Conservation (phyloP, 2,329 filamentous ascomycete genomes). For the Penicillium sp. region DNA sequence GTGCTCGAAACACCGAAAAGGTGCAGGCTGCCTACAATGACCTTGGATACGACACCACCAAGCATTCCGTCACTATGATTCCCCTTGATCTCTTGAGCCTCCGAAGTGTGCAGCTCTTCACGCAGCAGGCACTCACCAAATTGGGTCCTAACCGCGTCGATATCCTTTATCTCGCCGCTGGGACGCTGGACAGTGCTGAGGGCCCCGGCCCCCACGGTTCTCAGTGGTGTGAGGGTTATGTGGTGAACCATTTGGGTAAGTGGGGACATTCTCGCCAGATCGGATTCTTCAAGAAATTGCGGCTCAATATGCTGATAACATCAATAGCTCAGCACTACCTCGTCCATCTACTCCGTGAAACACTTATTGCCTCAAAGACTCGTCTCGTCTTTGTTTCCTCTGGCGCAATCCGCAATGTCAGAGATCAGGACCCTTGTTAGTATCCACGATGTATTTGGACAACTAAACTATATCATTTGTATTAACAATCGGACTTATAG, state of each 20-base stretch:
- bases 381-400: constrained; percentile 27
- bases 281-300: background rate
- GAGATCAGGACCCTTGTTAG: constrained; percentile 22
- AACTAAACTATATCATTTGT: background rate
- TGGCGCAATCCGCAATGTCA: constrained; percentile 23
- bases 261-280: background rate
- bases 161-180: constrained; percentile 22
- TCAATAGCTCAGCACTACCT: constrained; percentile 23
- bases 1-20: constrained; percentile 19
- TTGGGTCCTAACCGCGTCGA: constrained; percentile 18
- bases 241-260: constrained; percentile 28
- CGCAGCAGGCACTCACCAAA: constrained; percentile 17
- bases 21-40: constrained; percentile 19
- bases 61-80: constrained; percentile 19
- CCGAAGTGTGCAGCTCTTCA: constrained; percentile 23
- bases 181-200: constrained; percentile 13
- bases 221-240: constrained; percentile 23
- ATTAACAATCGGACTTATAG: constrained; percentile 2
- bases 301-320: background rate
- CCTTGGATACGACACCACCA: constrained; percentile 19
- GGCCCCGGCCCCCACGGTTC: constrained; percentile 25
- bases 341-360: constrained; percentile 18
- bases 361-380: constrained; percentile 18
- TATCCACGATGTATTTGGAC: background rate
- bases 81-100: constrained; percentile 22